phyloP scores from a whole-genome alignment of 2,329 filamentous ascomycete genomes.

The Curvularia sp. region DNA sequence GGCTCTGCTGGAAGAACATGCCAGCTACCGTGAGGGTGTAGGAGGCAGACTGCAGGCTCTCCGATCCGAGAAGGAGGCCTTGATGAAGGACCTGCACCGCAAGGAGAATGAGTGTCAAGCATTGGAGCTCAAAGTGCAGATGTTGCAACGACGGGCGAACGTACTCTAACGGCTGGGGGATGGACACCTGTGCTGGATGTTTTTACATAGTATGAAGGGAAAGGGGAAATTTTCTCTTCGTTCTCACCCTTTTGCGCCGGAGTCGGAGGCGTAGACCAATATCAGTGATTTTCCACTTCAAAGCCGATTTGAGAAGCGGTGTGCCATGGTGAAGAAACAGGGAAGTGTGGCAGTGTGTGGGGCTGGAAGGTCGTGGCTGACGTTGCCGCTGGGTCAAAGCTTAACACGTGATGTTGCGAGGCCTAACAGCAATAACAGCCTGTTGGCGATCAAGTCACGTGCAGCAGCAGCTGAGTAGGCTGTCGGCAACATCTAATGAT shows the following conservation, averaged over 20 bases:
- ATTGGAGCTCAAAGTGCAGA: conserved; percentile 49
- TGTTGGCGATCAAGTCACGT: too few relatives aligned
- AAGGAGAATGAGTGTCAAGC: conserved; percentile 52
- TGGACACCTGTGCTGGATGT: background rate
- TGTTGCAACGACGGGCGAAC: conserved; percentile 36
- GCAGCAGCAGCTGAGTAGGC: too few relatives aligned
- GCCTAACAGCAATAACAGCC: too few relatives aligned
- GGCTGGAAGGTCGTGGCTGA: conserved; percentile 12
- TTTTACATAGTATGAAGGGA: background rate
- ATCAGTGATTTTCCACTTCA: background rate
- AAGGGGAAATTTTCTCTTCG: background rate
- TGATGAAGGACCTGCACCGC: conserved; percentile 50
- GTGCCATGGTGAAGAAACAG: background rate
- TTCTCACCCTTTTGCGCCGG: background rate
- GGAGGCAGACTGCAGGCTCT: conserved; percentile 49
- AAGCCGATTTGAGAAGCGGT: background rate
- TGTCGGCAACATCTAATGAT: too few relatives aligned
- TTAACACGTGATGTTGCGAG: background rate
- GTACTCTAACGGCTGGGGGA: conserved; percentile 14
- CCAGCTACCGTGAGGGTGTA: conserved; percentile 49
- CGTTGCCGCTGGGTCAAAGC: conserved; percentile 17
- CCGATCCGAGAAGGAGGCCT: conserved; percentile 51
- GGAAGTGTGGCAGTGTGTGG: conserved; percentile 5
- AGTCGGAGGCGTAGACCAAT: background rate
- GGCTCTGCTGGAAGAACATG: conserved; percentile 51